Evolutionary conservation across 1,284 basidiomycete species (phyloP).

Genomic region (Apiotrichum laibachii): DNA sequence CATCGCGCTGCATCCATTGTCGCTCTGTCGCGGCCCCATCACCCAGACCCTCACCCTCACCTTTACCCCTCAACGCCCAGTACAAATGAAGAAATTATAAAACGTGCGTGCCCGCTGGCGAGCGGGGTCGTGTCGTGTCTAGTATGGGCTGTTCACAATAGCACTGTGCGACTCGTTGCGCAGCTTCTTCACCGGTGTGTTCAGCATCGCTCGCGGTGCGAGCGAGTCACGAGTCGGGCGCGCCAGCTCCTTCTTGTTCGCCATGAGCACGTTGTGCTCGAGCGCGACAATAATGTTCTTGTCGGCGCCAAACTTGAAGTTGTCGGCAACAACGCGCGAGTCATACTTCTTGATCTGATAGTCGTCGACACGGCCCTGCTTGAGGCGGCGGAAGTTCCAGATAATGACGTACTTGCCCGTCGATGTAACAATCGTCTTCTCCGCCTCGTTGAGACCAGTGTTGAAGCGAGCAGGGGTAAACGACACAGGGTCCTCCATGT

Average conservation of each 20-base stretch:
- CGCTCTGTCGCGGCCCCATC: neutral
- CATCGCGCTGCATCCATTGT: neutral
- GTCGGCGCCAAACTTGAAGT: constrained; percentile 93
- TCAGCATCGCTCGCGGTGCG: constrained; percentile 11
- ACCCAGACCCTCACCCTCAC: constrained; percentile 2
- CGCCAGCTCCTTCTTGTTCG: constrained; percentile 88
- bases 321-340: constrained; percentile 90
- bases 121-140: neutral
- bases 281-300: constrained; percentile 95
- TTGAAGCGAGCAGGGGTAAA: constrained; percentile 97
- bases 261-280: constrained; percentile 86
- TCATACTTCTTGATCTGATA: constrained; percentile 95
- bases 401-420: constrained; percentile 93
- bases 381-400: constrained; percentile 95
- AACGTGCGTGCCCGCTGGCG: neutral
- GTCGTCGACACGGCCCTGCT: constrained; percentile 82
- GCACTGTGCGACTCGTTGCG: constrained; percentile 34
- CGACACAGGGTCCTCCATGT: constrained; percentile 83
- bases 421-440: constrained; percentile 94
- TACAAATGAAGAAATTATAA: constrained; percentile 8
- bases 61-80: neutral
- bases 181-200: constrained; percentile 36
- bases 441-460: constrained; percentile 75
- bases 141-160: constrained; percentile 48
- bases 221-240: constrained; percentile 15